Evolutionary conservation across 352 stramenopile genomes (phyloP).

Genomic region (Pythium angustatum): DNA sequence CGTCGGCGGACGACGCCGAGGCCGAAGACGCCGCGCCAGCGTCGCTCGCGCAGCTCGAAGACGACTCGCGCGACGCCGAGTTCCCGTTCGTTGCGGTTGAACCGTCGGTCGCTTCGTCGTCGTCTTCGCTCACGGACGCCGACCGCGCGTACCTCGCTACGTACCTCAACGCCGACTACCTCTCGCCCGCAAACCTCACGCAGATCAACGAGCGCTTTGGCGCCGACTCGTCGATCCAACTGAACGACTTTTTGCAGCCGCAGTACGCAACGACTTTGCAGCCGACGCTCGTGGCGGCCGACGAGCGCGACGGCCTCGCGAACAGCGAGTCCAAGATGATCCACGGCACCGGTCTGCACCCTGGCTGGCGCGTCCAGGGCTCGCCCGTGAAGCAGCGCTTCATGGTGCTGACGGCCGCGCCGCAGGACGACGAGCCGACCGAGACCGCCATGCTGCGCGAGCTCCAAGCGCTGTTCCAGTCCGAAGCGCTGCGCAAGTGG

Average conservation of each 20-base stretch:
- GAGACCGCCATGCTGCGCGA: slow-evolving; percentile 29
- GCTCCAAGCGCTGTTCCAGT: slow-evolving; percentile 54
- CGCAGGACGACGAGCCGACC: slow-evolving; percentile 21
- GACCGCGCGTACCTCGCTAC: slow-evolving; percentile 63
- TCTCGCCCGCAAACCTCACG: slow-evolving; percentile 57
- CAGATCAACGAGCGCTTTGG: slow-evolving; percentile 81
- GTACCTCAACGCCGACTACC: slow-evolving; percentile 84
- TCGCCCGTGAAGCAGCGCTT: slow-evolving; percentile 32
- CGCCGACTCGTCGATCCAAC: slow-evolving; percentile 78
- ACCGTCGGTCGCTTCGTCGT: neutral
- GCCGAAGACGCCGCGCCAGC: slow-evolving; percentile 13
- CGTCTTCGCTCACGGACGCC: slow-evolving; percentile 44
- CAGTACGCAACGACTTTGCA: slow-evolving; percentile 55
- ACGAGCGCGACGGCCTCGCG: slow-evolving; percentile 54
- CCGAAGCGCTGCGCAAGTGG: slow-evolving; percentile 54
- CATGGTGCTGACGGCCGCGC: slow-evolving; percentile 22
- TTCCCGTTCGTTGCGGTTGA: slow-evolving; percentile 21
- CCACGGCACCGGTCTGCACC: slow-evolving; percentile 26
- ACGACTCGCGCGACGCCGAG: slow-evolving; percentile 32
- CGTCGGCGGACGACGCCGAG: slow-evolving; percentile 17
- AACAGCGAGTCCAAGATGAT: slow-evolving; percentile 42
- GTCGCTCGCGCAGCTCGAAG: slow-evolving; percentile 34
- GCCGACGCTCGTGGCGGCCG: slow-evolving; percentile 32
- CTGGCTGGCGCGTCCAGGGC: slow-evolving; percentile 30
- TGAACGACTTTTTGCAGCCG: slow-evolving; percentile 83